Base-by-base conservation (phyloP, 129 eudicot species). In the Pulicaria dysenterica region DNA sequence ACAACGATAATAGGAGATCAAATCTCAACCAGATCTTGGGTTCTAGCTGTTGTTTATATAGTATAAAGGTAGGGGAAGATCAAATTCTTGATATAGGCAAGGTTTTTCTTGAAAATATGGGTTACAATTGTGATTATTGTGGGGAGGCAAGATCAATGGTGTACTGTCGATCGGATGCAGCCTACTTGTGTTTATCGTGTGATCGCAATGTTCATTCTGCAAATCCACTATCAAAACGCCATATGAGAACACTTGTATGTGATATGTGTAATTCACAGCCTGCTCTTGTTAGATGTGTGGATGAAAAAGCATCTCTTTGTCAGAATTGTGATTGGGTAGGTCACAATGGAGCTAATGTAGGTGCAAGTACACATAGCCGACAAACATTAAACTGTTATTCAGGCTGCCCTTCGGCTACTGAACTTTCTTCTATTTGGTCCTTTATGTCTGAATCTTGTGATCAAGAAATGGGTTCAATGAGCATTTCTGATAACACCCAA, bases 81-180 rank as follows among this genome's bases (percentile, higher is more conserved):
- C 38, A 51, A 42, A 42, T 11, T 62, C 60, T 39, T 49, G 69
- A 36, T 47, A 11, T 43, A 6, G 69, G n/a, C 61, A 73, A 73
- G 50, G 42, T 39, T 6, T 8, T 17, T 39, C 38, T 17, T 44
- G 70, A 24, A 78, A 61, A 36, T 3, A 89, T 89, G 96, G 91
- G 89, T n/a, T 86, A 81, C 76, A 42, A 53, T 16, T 89, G 98
- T 80, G 96, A 92, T 75, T 89, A 73, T 55, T 92, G 98, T 61
- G 90, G 87, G 78, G 91, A 92, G 44, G 85, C 85, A 75, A 82
- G 96, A 74, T 87, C 98, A 5, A 76, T 89, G 81, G 90, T 92
- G 53, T 89, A 87, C 75, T 92, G 98, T 77, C 89, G 95, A 38
- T 89, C 98, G 43, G 98, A 92, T 87, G 88, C 95, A 50, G 98